A percentile compares a stretch with the other conserved stretches of the same genome.
These are phyloP conservation scores for Mycena filopes DNA, from an alignment of 768 basidiomycete genomes.

Conservation along the genomic window DNA sequence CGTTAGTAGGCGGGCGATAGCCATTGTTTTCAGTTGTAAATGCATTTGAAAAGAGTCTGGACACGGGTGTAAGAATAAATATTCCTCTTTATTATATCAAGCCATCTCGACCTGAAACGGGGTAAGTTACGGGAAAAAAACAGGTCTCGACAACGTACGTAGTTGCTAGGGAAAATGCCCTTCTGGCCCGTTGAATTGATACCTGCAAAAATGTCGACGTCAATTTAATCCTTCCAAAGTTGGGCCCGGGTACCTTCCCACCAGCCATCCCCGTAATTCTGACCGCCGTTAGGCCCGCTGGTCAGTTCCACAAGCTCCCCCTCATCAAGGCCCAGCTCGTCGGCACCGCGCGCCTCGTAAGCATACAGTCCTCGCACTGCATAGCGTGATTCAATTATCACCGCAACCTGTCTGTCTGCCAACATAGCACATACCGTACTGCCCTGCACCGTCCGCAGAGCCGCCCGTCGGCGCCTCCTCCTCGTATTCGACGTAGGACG, in stretches of 20 bases:
- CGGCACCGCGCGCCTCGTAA: slow-evolving; percentile 77
- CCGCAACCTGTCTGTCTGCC: slow-evolving; percentile 14
- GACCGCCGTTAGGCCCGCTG: slow-evolving; percentile 67
- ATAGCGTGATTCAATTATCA: slow-evolving; percentile 7
- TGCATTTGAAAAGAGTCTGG: slow-evolving; percentile 30
- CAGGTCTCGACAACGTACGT: slow-evolving; percentile 62
- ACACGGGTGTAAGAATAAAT: slow-evolving; percentile 19
- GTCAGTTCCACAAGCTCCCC: slow-evolving; percentile 74
- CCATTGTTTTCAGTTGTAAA: slow-evolving; percentile 30
- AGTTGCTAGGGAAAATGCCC: slow-evolving; percentile 91
- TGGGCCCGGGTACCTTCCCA: slow-evolving; percentile 74
- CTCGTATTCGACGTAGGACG: slow-evolving; percentile 67
- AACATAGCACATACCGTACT: slow-evolving; percentile 58
- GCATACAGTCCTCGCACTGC: slow-evolving; percentile 86
- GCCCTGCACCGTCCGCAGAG: slow-evolving; percentile 48
- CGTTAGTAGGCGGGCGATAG: slow-evolving; percentile 67
- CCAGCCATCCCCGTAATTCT: slow-evolving; percentile 82
- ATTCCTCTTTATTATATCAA: slow-evolving; percentile 40
- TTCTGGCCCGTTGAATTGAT: slow-evolving; percentile 67
- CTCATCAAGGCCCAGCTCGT: slow-evolving; percentile 72
- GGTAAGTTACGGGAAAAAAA: slow-evolving; percentile 33
- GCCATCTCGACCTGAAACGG: slow-evolving; percentile 58
- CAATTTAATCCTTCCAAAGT: slow-evolving; percentile 23
- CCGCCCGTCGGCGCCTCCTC: slow-evolving; percentile 34
- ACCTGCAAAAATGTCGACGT: slow-evolving; percentile 58